Evolutionary conservation across 257 asterid species (phyloP), one percentile per base, ranked within the genome.

Genomic region (Nicotiana tabacum): DNA sequence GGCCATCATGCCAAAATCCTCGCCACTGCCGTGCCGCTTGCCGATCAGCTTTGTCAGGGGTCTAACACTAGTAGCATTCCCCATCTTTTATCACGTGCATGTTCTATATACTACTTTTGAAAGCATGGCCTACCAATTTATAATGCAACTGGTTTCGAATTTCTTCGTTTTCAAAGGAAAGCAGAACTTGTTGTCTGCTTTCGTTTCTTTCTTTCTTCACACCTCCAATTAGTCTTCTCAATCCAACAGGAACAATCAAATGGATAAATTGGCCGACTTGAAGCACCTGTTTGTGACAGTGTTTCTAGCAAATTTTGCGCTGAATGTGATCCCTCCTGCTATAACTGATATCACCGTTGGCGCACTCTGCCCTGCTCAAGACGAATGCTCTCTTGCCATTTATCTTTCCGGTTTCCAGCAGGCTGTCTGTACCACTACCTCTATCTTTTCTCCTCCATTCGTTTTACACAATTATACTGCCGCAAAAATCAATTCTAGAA

Each of bases 341-440:
- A 87, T 91, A 2, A 85, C 92, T 0, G 94, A 91, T 39, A 90
- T 91, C 0, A 86, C 92, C 2, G 77, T 91, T 85, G 88, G 76
- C 39, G 94, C 93, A 1, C 85, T 91, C 7, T 91, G 94, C 67
- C 92, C 91, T 18, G 90, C 92, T 12, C 66, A 91, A 83, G 93
- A 90, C 60, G 87, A 88, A 64, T 91, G 94, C 81, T 90, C 94
- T 6, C 90, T 90, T 78, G 91, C 94, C 78, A 91, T 91, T 87
- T 91, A 90, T 82, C 90, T 90, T 13, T 55, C 93, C 0, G 93
- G 93, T 35, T 79, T 88, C 29, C 94, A 91, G 70, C 93, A 90
- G 33, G 94, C 93, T 78, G 93, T 91, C 84, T 6, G 84, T 57
- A 4, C 24, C 21, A 13, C n/a, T 30, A 66, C 46, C 33, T 64